A percentile compares a stretch with the other conserved stretches of the same genome.
These are phyloP conservation scores for Aurinia saxatilis DNA, from an alignment of 345 rosid species.

Conservation along the genomic window DNA sequence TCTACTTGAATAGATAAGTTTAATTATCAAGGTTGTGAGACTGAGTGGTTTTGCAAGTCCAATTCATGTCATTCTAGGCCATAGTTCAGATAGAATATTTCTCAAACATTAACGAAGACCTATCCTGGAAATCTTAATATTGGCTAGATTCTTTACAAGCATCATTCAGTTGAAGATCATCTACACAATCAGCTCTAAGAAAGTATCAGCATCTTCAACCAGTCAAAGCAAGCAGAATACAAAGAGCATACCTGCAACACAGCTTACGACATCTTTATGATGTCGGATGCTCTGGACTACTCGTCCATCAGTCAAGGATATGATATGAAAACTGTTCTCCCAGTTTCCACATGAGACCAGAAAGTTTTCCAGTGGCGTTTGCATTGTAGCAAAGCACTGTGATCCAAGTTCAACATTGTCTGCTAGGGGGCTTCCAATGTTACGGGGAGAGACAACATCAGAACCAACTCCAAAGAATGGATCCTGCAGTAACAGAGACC, in stretches of 20 bases:
- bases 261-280: constrained; percentile 93
- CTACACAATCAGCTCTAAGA: constrained; percentile 10
- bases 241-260: constrained; percentile 77
- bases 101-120: not conserved
- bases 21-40: not conserved
- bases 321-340: constrained; percentile 95
- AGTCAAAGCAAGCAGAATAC: not conserved
- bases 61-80: not conserved
- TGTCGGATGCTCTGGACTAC: constrained; percentile 92
- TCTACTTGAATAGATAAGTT: not conserved
- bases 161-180: not conserved
- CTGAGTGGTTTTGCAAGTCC: not conserved
- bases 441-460: constrained; percentile 81
- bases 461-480: constrained; percentile 93
- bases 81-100: not conserved
- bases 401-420: constrained; percentile 77
- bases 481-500: constrained; percentile 48
- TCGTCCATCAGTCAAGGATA: constrained; percentile 82
- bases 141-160: not conserved
- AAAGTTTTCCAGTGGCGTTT: constrained; percentile 65
- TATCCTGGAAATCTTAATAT: not conserved
- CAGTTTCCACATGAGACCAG: constrained; percentile 92
- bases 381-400: constrained; percentile 75
- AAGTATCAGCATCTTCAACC: not conserved
- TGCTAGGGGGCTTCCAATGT: constrained; percentile 79